A percentile compares a stretch with the other conserved stretches of the same genome.
phyloP scores from a whole-genome alignment of 306 rosid species.

The Prunus mume region DNA sequence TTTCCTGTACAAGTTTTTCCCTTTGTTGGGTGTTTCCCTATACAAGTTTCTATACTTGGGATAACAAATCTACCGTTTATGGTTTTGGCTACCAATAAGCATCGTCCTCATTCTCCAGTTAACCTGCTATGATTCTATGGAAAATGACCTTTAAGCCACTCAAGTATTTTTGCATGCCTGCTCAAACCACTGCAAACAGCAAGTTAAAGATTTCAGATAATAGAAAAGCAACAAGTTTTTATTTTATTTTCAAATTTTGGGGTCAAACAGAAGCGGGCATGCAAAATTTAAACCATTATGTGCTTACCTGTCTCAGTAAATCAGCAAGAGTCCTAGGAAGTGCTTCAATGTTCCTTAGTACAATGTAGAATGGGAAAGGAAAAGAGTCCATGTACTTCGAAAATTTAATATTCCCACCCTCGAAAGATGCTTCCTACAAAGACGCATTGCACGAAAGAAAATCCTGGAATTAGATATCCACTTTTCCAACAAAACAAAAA shows the following conservation, averaged over 20 bases:
- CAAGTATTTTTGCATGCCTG: not conserved
- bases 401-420: constrained; percentile 39
- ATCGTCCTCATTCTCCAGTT: too few relatives aligned
- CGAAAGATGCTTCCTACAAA: constrained; percentile 60
- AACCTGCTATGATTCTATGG: too few relatives aligned
- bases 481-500: not conserved
- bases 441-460: not conserved
- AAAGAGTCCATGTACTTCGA: constrained; percentile 73
- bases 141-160: not conserved
- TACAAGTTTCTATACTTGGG: too few relatives aligned
- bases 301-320: constrained; percentile 71
- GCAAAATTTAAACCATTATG: not conserved
- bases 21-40: too few relatives aligned
- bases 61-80: too few relatives aligned
- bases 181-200: constrained; percentile 81
- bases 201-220: constrained; percentile 1
- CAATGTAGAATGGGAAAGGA: constrained; percentile 82
- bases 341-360: constrained; percentile 67
- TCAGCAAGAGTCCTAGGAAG: constrained; percentile 86
- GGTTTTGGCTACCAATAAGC: too few relatives aligned
- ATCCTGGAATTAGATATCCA: not conserved
- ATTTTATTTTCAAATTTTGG: too few relatives aligned
- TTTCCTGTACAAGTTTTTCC: not conserved
- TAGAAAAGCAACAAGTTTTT: not conserved
- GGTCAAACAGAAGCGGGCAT: not conserved